These are phyloP conservation scores for Colletotrichum gloeosporioides DNA, from an alignment of 2,329 filamentous ascomycete species.

Conservation along the genomic window DNA sequence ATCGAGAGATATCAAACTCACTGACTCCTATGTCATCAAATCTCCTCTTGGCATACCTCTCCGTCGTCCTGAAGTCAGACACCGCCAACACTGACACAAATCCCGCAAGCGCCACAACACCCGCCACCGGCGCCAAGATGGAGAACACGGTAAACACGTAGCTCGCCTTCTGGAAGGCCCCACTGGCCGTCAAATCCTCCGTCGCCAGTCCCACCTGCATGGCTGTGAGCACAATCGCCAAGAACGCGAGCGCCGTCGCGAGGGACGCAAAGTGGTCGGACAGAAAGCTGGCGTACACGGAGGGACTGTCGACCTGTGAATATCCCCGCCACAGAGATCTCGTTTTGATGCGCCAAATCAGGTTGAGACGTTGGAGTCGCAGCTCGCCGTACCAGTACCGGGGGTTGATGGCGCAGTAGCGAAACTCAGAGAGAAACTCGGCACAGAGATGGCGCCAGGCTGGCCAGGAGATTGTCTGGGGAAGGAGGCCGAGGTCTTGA, in stretches of 20 bases:
- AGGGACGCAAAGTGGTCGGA: neutral
- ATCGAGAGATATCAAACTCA: accelerated
- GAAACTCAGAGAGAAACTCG: neutral
- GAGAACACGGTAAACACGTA: neutral
- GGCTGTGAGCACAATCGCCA: accelerated
- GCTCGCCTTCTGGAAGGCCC: neutral
- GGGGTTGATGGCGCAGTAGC: neutral
- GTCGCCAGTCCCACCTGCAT: neutral
- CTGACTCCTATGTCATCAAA: neutral
- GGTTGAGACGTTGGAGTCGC: neutral
- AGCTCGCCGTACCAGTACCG: neutral
- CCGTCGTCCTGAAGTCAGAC: neutral
- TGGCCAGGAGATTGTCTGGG: neutral
- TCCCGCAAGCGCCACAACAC: neutral
- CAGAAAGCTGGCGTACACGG: neutral
- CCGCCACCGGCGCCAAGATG: neutral
- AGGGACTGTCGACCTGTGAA: neutral
- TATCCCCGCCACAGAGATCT: accelerated
- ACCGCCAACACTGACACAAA: neutral
- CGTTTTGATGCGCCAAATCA: neutral
- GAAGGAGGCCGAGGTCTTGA: accelerated
- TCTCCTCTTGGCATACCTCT: neutral
- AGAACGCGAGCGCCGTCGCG: neutral
- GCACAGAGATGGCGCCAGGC: neutral
- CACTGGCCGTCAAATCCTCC: neutral